These are phyloP conservation scores for Solanum sitiens DNA, from an alignment of 257 asterid species.

Conservation along the genomic window DNA sequence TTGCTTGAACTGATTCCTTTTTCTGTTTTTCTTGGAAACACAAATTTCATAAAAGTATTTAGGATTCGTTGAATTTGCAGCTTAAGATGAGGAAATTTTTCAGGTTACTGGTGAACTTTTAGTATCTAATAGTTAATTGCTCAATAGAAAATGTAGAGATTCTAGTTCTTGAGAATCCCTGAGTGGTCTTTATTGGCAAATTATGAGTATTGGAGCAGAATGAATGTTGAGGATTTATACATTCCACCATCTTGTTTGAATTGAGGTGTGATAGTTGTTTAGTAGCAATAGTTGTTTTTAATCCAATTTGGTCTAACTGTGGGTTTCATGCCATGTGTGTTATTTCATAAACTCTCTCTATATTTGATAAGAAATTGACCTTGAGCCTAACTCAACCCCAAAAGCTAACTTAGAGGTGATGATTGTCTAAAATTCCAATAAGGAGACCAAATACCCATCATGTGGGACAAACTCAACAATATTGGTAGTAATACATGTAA, in stretches of 20 bases:
- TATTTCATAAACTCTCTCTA: not conserved
- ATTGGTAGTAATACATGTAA: not conserved
- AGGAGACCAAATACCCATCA: not conserved
- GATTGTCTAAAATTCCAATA: not conserved
- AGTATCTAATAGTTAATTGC: not conserved
- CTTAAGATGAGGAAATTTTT: not conserved
- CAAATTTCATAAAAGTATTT: not conserved
- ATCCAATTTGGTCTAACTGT: not conserved
- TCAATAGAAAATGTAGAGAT: not conserved
- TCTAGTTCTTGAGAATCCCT: not conserved
- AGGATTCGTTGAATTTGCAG: not conserved
- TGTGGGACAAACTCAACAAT: not conserved
- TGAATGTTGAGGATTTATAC: not conserved
- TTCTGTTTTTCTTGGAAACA: not conserved
- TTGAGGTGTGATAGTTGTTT: not conserved
- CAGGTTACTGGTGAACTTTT: not conserved
- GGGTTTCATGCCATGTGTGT: not conserved
- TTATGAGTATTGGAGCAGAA: not conserved
- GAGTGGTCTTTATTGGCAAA: not conserved
- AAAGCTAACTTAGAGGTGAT: not conserved
- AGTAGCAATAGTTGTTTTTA: not conserved
- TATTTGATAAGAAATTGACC: not conserved
- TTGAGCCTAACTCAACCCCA: not conserved
- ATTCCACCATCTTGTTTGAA: not conserved
- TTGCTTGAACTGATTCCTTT: not conserved